A percentile compares a stretch with the other conserved stretches of the same genome.
These are phyloP conservation scores for Hyphodiscus sp. DNA, from an alignment of 2,329 filamentous ascomycete genomes.

Conservation along the genomic window DNA sequence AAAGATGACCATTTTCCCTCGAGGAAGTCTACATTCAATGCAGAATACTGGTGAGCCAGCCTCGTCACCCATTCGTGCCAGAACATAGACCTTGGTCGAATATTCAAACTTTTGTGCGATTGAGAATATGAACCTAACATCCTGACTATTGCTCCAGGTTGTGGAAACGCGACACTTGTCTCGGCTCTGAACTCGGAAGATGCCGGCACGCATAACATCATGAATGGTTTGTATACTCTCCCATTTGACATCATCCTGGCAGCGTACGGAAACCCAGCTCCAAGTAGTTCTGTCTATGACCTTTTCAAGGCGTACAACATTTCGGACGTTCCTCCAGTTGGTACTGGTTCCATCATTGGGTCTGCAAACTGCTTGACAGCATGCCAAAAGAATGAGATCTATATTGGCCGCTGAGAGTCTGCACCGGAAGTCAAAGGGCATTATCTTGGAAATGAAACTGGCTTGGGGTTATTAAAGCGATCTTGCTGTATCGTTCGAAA, in stretches of 20 bases:
- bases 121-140: too few species aligned
- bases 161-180: slow-evolving; percentile 41
- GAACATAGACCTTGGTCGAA: too few species aligned
- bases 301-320: not conserved
- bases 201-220: slow-evolving; percentile 42
- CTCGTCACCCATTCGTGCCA: too few species aligned
- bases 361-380: slow-evolving; percentile 33
- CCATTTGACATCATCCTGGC: slow-evolving; percentile 37
- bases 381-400: slow-evolving; percentile 2
- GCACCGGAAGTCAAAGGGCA: not conserved
- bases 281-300: not conserved
- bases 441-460: too few species aligned
- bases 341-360: slow-evolving; percentile 36
- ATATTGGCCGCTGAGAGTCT: not conserved
- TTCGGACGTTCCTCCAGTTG: slow-evolving; percentile 30
- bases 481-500: too few species aligned
- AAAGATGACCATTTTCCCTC: slow-evolving; percentile 44
- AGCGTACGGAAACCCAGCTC: slow-evolving; percentile 33
- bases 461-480: too few species aligned
- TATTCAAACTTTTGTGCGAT: too few species aligned
- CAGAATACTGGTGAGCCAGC: slow-evolving; percentile 38
- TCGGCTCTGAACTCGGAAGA: slow-evolving; percentile 44
- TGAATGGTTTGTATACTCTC: slow-evolving; percentile 37
- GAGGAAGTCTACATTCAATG: slow-evolving; percentile 43
- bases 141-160: slow-evolving; percentile 29